A percentile compares a stretch with the other conserved stretches of the same genome.
Conservation (phyloP, 1,284 basidiomycete species). For the Pyrrhoderma lamaoense region DNA sequence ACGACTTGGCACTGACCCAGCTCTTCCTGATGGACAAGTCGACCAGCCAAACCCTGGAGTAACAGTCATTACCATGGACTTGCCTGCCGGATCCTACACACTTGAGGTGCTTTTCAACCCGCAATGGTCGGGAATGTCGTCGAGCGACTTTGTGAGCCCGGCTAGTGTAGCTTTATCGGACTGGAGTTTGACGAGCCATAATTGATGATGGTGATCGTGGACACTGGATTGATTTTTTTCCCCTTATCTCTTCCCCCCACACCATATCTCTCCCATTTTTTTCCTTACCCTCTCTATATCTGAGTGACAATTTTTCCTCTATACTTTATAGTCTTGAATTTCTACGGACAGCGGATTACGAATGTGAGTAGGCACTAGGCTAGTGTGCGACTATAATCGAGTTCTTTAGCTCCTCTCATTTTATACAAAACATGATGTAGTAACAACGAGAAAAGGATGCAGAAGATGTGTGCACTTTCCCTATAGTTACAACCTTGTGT, state of each 20-base stretch:
- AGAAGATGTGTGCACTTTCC: no score
- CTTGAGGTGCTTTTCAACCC: constrained; percentile 82
- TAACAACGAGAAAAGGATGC: no score
- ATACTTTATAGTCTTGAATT: no score
- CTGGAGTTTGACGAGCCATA: constrained; percentile 74
- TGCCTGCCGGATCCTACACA: constrained; percentile 65
- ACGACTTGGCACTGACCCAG: constrained; percentile 55
- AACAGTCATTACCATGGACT: constrained; percentile 69
- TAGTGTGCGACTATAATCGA: no score
- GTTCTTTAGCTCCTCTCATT: no score
- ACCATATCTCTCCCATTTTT: constrained; percentile 9
- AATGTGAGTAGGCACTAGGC: no score
- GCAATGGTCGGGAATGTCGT: constrained; percentile 62
- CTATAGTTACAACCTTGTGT: no score
- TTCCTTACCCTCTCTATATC: constrained; percentile 8
- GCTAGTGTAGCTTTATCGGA: constrained; percentile 52
- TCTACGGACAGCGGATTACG: no score
- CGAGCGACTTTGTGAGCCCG: constrained; percentile 59
- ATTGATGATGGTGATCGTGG: constrained; percentile 24
- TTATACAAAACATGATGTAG: no score
- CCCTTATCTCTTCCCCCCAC: constrained; percentile 3
- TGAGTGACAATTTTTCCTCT: no score
- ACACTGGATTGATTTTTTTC: constrained; percentile 4
- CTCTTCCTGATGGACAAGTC: constrained; percentile 43
- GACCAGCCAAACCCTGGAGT: constrained; percentile 78